A percentile compares a stretch with the other conserved stretches of the same genome.
Conservation (phyloP, 768 basidiomycete species). For the Russula sp. region DNA sequence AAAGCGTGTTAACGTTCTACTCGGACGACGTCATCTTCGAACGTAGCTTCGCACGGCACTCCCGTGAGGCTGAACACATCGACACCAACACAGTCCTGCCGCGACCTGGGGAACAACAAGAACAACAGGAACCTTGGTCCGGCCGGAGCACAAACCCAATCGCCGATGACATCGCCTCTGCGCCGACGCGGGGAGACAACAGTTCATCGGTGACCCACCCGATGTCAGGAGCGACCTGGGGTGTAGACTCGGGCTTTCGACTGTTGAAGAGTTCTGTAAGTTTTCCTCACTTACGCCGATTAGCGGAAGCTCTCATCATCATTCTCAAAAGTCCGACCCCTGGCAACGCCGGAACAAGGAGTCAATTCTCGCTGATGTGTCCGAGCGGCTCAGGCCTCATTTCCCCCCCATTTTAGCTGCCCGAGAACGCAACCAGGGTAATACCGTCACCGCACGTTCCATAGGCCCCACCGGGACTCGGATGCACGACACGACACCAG, state of each 20-base stretch:
- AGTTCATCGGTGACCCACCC: constrained; percentile 16
- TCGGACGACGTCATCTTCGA: no score
- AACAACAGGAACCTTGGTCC: constrained; percentile 43
- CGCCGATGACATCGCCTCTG: constrained; percentile 20
- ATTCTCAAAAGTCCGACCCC: constrained; percentile 19
- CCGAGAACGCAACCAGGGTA: constrained; percentile 12
- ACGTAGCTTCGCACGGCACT: constrained; percentile 69
- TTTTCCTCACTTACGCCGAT: constrained; percentile 20
- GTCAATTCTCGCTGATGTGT: constrained; percentile 9
- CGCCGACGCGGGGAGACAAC: constrained; percentile 5
- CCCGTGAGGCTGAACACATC: constrained; percentile 72
- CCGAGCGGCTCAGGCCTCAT: constrained; percentile 5
- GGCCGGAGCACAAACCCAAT: constrained; percentile 49
- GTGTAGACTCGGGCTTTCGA: constrained; percentile 11
- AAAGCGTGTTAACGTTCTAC: no score
- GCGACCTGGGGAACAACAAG: constrained; percentile 42
- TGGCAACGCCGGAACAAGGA: constrained; percentile 13
- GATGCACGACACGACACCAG: constrained; percentile 22
- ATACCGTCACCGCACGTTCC: constrained; percentile 16
- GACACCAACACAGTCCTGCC: constrained; percentile 44
- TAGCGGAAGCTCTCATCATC: constrained; percentile 20
- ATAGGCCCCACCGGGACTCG: constrained; percentile 14
- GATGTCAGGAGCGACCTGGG: constrained; percentile 18
- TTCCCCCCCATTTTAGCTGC: constrained; percentile 10
- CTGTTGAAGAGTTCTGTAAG: constrained; percentile 17